Conservation (phyloP, 2,329 filamentous ascomycete species). For the Diaporthe sp. region DNA sequence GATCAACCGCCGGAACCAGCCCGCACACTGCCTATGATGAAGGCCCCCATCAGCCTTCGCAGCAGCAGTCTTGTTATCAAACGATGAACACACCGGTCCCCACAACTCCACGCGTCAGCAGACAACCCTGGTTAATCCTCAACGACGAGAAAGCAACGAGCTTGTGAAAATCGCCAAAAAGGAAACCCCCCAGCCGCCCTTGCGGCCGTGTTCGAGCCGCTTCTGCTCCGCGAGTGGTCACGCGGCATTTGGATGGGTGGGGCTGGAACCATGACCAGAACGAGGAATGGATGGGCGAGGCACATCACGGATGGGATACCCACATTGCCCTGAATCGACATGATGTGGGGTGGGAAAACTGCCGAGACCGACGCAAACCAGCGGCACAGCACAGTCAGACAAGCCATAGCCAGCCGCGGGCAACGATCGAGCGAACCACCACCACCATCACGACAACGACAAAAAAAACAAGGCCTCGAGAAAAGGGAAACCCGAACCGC, state of each 20-base stretch:
- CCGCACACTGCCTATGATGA: constrained; percentile 41
- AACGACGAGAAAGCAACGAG: background rate
- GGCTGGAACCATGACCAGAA: constrained; percentile 16
- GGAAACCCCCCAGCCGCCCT: background rate
- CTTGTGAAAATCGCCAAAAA: background rate
- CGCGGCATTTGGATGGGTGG: background rate
- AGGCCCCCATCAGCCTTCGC: constrained; percentile 17
- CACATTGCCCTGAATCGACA: constrained; percentile 20
- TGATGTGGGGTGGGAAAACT: background rate
- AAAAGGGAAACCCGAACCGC: background rate
- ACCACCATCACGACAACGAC: background rate
- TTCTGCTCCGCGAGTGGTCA: constrained; percentile 6
- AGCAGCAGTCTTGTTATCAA: background rate
- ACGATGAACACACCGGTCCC: background rate
- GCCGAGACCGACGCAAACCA: constrained; percentile 8
- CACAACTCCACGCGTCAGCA: background rate
- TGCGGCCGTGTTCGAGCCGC: background rate
- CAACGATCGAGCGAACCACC: background rate
- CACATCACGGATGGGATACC: constrained; percentile 3
- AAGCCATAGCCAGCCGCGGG: background rate
- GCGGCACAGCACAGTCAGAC: background rate
- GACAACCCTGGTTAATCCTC: background rate
- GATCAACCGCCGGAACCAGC: constrained; percentile 52
- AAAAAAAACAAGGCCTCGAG: background rate
- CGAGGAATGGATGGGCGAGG: constrained; percentile 7